A percentile compares a stretch with the other conserved stretches of the same genome.
Conservation (phyloP, 257 asterid genomes). For the Solanum pinnatisectum region DNA sequence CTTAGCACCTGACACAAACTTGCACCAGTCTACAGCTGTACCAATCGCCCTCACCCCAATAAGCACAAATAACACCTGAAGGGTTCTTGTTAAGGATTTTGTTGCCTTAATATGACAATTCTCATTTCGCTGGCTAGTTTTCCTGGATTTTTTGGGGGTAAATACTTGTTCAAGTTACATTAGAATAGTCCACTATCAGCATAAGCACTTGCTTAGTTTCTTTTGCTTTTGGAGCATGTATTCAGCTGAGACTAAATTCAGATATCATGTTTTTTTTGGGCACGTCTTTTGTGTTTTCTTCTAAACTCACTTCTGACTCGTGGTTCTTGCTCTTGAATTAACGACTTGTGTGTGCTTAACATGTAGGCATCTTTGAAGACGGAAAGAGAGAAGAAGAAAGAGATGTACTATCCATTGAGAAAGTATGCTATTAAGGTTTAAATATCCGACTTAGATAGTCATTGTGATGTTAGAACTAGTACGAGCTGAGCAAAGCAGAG, state of each 20-base stretch:
- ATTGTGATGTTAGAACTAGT: neutral
- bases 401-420: constrained; percentile 60
- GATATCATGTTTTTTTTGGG: no score
- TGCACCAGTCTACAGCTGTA: neutral
- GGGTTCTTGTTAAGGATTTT: neutral
- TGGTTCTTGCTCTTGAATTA: neutral
- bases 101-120: neutral
- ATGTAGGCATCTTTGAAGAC: constrained; percentile 62
- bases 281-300: no score
- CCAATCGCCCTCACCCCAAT: neutral
- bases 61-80: neutral
- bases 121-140: neutral
- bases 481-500: neutral
- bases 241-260: no score
- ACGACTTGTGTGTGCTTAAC: neutral
- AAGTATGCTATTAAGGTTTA: constrained; percentile 69
- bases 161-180: neutral
- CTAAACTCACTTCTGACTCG: neutral
- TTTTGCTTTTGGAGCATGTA: no score
- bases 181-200: neutral
- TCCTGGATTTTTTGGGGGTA: neutral
- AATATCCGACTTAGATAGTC: neutral
- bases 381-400: constrained; percentile 60
- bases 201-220: neutral
- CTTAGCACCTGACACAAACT: neutral